phyloP scores from a whole-genome alignment of 352 stramenopile species.

The Peronospora destructor region DNA sequence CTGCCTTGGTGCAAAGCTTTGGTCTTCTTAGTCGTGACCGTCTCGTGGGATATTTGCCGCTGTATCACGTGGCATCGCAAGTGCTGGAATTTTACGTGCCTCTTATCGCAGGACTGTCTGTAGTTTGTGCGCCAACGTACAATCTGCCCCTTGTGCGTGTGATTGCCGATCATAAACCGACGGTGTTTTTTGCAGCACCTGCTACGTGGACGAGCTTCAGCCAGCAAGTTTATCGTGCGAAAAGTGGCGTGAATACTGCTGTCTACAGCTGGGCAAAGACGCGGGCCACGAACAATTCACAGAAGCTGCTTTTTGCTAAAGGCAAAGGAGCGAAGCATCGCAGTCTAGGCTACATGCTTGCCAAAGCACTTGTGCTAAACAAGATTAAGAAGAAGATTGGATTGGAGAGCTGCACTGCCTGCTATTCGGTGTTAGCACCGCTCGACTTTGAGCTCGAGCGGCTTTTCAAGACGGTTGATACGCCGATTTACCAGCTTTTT shows the following conservation, averaged over 20 bases:
- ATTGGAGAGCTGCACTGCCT: constrained; percentile 62
- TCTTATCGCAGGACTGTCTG: constrained; percentile 44
- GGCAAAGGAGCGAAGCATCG: constrained; percentile 34
- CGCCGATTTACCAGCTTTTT: constrained; percentile 75
- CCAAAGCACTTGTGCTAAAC: constrained; percentile 72
- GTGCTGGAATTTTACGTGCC: constrained; percentile 74
- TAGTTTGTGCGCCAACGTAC: constrained; percentile 58
- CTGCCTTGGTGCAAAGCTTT: constrained; percentile 52
- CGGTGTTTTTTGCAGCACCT: constrained; percentile 72
- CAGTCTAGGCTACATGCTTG: constrained; percentile 71
- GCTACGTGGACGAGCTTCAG: constrained; percentile 68
- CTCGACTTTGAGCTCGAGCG: constrained; percentile 76
- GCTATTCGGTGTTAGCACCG: constrained; percentile 68
- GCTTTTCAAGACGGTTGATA: constrained; percentile 79
- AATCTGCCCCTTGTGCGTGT: constrained; percentile 40
- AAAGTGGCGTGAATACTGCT: constrained; percentile 63
- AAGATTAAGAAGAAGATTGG: constrained; percentile 75
- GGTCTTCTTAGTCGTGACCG: constrained; percentile 44
- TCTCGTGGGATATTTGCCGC: constrained; percentile 59
- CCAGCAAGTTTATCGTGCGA: constrained; percentile 58
- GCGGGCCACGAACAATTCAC: constrained; percentile 68
- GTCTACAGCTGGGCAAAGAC: constrained; percentile 76
- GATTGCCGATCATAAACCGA: constrained; percentile 48
- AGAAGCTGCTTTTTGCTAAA: constrained; percentile 58
- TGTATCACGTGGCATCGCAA: constrained; percentile 61